Evolutionary conservation across 768 basidiomycete genomes (phyloP), one percentile per base, ranked within the genome.

Genomic region (Lentinula detonsa): DNA sequence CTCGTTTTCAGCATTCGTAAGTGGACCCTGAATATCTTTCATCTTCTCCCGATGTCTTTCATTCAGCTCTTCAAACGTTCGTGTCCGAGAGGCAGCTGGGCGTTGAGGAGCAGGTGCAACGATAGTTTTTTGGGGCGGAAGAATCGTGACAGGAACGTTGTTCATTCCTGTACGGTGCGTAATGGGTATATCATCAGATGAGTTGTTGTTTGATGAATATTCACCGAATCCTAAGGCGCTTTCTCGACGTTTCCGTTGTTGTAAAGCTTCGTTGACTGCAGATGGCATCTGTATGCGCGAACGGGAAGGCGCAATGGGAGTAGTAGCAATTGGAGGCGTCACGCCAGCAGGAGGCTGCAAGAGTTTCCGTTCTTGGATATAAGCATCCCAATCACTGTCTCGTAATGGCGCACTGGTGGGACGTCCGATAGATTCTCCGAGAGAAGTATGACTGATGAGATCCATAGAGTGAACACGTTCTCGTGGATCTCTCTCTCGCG

Each of bases 11-110:
- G 87, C 87, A 65, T 84, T 81, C n/a, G 90, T 94, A 35, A 97
- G 74, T 4, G 94, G 94, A 42, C 80, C 85, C 74, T 97, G 94
- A 64, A 97, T 70, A 67, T 86, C 85, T 37, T 81, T 82, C 76
- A 97, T 82, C 74, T 92, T 91, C 74, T 90, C 86, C 53, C 90
- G 83, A 66, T 96, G 94, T 16, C 93, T 80, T 65, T 93, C 91
- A 51, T 85, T 86, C 35, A 96, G 78, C 70, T 96, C 93, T 72
- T 95, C 94, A 69, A 90, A 92, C 1, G 93, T 93, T 61, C 85
- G 83, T 31, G 87, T 82, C 15, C 89, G 85, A 43, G 76, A 61
- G 3, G 70, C 65, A 28, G 78, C 74, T 2, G 84, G 77, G 23
- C 75, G 75, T 65, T 84, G 83, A 10, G 86, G 85, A 67, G 66